These are phyloP conservation scores for Starmerella potacharoeniae DNA, from an alignment of 805 yeast genomes.

Conservation along the genomic window DNA sequence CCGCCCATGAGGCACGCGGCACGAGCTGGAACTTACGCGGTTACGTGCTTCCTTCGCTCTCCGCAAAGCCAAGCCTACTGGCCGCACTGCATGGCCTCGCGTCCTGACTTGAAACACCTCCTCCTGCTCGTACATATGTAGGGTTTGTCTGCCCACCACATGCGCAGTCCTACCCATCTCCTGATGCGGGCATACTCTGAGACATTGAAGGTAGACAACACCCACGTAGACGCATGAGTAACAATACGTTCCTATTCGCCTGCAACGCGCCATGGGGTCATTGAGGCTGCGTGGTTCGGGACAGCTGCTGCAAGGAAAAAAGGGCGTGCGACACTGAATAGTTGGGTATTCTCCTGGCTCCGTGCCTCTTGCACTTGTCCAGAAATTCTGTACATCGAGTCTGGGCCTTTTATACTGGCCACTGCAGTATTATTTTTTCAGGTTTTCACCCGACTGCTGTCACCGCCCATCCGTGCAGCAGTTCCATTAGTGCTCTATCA, in stretches of 20 bases:
- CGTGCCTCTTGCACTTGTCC: no score
- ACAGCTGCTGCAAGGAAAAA: not conserved
- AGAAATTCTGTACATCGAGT: no score
- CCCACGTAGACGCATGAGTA: constrained; percentile 4
- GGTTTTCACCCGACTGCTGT: no score
- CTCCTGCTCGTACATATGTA: not conserved
- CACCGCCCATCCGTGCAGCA: no score
- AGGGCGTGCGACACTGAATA: no score
- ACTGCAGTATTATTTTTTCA: no score
- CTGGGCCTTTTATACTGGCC: no score
- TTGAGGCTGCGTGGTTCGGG: not conserved
- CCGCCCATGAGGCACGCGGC: no score
- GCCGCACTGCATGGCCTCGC: not conserved
- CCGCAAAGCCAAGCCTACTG: not conserved
- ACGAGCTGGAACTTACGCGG: no score
- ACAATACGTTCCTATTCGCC: not conserved
- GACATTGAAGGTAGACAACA: not conserved
- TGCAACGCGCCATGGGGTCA: not conserved
- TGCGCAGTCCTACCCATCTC: not conserved
- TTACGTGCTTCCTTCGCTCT: no score
- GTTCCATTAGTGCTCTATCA: not conserved
- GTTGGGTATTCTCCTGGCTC: no score
- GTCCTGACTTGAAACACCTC: not conserved
- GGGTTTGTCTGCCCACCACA: not conserved
- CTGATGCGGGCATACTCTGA: not conserved